phyloP scores from a whole-genome alignment of 257 asterid genomes.

The Agastache rugosa region DNA sequence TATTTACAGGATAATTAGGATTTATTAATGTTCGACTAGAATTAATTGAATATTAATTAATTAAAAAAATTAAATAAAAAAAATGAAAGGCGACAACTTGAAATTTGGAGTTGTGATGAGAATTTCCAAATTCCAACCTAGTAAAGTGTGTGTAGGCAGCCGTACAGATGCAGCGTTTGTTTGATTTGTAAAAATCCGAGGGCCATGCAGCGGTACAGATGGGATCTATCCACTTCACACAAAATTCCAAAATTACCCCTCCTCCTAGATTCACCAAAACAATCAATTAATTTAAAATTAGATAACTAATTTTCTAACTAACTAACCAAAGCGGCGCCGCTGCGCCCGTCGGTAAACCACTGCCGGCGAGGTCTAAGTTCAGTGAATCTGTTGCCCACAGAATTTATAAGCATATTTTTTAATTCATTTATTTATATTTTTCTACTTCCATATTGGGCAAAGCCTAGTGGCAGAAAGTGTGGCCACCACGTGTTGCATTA shows the following conservation, averaged over 20 bases:
- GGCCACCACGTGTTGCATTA: conserved; percentile 31
- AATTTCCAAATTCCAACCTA: background rate
- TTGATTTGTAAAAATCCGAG: conserved; percentile 6
- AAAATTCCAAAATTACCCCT: background rate
- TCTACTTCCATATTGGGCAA: conserved; percentile 12
- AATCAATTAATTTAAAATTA: background rate
- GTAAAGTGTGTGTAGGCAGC: background rate
- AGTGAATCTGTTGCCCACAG: conserved; percentile 44
- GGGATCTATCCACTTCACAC: conserved; percentile 14
- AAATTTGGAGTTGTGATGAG: no score
- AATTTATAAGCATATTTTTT: background rate
- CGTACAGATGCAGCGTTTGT: conserved; percentile 33
- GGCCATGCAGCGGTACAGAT: conserved; percentile 44
- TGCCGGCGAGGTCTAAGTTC: conserved; percentile 24
- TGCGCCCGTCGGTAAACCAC: conserved; percentile 30
- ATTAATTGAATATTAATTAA: no score
- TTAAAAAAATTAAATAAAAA: no score
- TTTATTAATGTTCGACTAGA: no score
- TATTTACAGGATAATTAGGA: no score
- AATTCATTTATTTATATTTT: background rate
- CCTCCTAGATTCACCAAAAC: background rate
- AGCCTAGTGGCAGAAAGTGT: conserved; percentile 14
- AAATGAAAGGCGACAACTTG: no score
- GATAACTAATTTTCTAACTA: background rate
- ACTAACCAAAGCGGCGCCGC: conserved; percentile 15